Evolutionary conservation across 1,139 yeast species (phyloP).

Genomic region (Yamadazyma songkhlaensis): DNA sequence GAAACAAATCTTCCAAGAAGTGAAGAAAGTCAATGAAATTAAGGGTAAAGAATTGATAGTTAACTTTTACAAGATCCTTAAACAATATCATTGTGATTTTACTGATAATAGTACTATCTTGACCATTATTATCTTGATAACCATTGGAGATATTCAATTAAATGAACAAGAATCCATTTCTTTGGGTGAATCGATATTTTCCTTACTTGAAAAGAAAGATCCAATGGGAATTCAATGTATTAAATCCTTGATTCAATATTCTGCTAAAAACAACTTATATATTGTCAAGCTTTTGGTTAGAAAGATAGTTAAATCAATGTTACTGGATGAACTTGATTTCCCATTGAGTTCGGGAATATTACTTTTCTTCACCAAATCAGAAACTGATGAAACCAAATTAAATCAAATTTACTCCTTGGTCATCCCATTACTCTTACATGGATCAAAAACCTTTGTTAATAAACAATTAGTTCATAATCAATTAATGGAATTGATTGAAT

Average conservation of each 20-base stretch:
- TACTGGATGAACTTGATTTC: slow-evolving; percentile 19
- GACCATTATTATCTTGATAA: slow-evolving; percentile 58
- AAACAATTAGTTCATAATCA: slow-evolving; percentile 47
- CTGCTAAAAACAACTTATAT: slow-evolving; percentile 23
- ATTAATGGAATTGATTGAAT: slow-evolving; percentile 48
- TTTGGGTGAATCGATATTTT: slow-evolving; percentile 33
- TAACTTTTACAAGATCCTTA: slow-evolving; percentile 36
- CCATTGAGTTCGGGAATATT: slow-evolving; percentile 55
- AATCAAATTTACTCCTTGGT: slow-evolving; percentile 39
- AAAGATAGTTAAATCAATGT: slow-evolving; percentile 8
- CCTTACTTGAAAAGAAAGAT: slow-evolving; percentile 29
- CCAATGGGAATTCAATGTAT: slow-evolving; percentile 57
- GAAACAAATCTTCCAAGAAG: slow-evolving; percentile 43
- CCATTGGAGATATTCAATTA: slow-evolving; percentile 48
- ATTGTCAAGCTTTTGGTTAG: slow-evolving; percentile 24
- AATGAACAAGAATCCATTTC: slow-evolving; percentile 28
- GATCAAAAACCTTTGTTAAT: slow-evolving; percentile 28
- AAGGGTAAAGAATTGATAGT: slow-evolving; percentile 22
- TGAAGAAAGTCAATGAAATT: slow-evolving; percentile 20
- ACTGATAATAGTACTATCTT: slow-evolving; percentile 45
- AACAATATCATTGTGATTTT: slow-evolving; percentile 19
- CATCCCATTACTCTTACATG: slow-evolving; percentile 49
- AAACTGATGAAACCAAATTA: slow-evolving; percentile 27
- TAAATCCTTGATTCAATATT: slow-evolving; percentile 49
- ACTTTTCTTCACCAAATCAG: slow-evolving; percentile 40